Base-by-base conservation (phyloP, 805 yeast species). In the Candida railenensis region DNA sequence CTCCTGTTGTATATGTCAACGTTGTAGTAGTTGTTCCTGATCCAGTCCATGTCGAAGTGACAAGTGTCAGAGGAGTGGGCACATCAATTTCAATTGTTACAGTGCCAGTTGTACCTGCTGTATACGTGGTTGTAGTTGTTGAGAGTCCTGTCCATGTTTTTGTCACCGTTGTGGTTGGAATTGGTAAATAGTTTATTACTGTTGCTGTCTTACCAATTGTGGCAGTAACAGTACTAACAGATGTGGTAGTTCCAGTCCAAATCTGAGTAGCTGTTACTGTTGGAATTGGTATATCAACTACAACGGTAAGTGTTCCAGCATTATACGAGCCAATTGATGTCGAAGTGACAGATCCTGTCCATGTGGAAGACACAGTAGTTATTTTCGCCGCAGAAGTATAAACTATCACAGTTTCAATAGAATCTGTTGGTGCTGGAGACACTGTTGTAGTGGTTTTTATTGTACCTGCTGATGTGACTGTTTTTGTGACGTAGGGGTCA, bases 101-200 rank as follows among this genome's bases (percentile, higher is more conserved):
- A 16, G 53, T 49, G 3, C 45, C 38, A 11, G 22, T 22, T 12
- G 20, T 7, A 5, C 22, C 8, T 11, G 22, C 22, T 16, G 51
- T 32, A 3, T 33, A 30, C 4, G 56, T 48, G 18, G 34, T 32
- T 11, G 47, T 45, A 7, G 48, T 36, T 16, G 48, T 47, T 9
- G 33, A 43, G 14, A 40, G 3, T 11, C 59, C 58, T 3, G 57
- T 50, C 53, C 54, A 53, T 1, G 57, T 50, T 38, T 42, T 44
- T 8, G 50, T 45, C 9, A 34, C 50, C 9, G 37, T 34, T 16
- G 40, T 19, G 25, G 8, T 16, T 16, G 40, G 25, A 7, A 8
- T 11, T 9, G 40, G 40, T 11, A 37, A 25, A 8, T 37, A n/a
- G 30, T 25, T 25, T 7, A 25, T 25, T 5, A 11, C 30, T 11